Conservation (phyloP, 805 yeast genomes). For the Candida qinlingensis region DNA sequence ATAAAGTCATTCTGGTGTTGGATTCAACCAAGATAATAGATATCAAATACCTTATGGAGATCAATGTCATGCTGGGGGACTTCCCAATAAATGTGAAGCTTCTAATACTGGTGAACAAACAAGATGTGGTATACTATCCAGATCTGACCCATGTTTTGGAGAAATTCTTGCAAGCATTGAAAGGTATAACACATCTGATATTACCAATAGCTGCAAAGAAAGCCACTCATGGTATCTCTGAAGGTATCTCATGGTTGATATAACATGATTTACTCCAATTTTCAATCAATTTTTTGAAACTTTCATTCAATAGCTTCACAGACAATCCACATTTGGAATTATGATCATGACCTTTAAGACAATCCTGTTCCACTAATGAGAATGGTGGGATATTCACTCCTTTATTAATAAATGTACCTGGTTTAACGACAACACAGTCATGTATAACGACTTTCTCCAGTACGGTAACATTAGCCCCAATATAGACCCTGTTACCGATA, state of each 20-base stretch:
- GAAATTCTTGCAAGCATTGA: conserved; percentile 7
- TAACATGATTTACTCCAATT: conserved; percentile 14
- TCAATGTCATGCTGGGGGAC: conserved; percentile 3
- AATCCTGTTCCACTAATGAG: conserved; percentile 30
- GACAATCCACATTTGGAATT: conserved; percentile 3
- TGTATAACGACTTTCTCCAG: conserved; percentile 35
- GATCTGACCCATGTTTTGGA: conserved; percentile 11
- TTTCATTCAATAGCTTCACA: conserved; percentile 21
- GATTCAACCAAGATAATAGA: conserved; percentile 16
- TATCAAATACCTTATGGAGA: conserved; percentile 9
- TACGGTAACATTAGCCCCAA: conserved; percentile 38
- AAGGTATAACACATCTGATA: conserved; percentile 10
- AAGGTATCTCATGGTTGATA: conserved; percentile 25
- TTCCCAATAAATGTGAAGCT: conserved; percentile 10
- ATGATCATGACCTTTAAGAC: background rate
- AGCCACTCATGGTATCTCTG: conserved; percentile 21
- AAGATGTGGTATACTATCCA: conserved; percentile 9
- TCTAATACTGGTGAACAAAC: conserved; percentile 18
- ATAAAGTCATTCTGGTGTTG: conserved; percentile 14
- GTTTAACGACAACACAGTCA: conserved; percentile 46
- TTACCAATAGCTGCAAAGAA: conserved; percentile 15
- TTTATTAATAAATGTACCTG: conserved; percentile 37
- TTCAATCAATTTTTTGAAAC: conserved; percentile 27
- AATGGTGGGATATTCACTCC: conserved; percentile 47
- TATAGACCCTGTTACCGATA: conserved; percentile 44